Base-by-base conservation (phyloP, 805 yeast genomes). In the Wickerhamiella domercqiae region DNA sequence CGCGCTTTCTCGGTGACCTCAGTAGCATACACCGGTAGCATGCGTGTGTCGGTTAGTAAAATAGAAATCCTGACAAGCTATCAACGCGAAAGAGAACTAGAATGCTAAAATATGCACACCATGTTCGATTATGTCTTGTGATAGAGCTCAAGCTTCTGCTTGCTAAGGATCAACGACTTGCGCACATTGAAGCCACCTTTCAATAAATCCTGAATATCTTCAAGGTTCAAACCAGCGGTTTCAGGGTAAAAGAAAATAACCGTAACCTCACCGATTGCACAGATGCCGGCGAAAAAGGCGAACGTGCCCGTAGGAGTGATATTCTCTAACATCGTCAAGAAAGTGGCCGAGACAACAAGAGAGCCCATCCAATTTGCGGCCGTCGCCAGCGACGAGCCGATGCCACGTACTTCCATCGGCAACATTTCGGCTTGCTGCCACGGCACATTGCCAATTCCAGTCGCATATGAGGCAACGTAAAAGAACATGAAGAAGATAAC, bases 371-470 rank as follows among this genome's bases (percentile, higher is more conserved):
- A 87, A 63, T 87, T 87, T 32, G 86, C 75, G 13, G 90, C 87
- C 9, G 96, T 82, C 2, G 95, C 84, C 51, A 73, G 77, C 41
- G 94, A 81, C 7, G 84, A 75, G 43, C 97, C 97, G 34, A 83
- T 68, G 41, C 94, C 93, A 56, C 98, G 74, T 24, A 87, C 95
- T 44, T 75, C 71, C 66, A 86, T 94, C 25, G 96, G 90, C 63
- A 90, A 84, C 53, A 87, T 64, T 60, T 87, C 98, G 40, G 87
- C 78, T 55, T 90, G 96, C 55, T 87, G 94, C 98, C 98, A 87
- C 39, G 97, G 96, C 39, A 83, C 90, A 57, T 87, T 86, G 61
- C 98, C 98, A 48, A 86, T 81, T 48, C 97, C 97, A 47, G 82
- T 64, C 35, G 96, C 94, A 56, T 86, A 87, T 38, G 78, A 74